Conservation (phyloP, 371 early-diverging fungal genomes). For the Rhizopus microsporus region DNA sequence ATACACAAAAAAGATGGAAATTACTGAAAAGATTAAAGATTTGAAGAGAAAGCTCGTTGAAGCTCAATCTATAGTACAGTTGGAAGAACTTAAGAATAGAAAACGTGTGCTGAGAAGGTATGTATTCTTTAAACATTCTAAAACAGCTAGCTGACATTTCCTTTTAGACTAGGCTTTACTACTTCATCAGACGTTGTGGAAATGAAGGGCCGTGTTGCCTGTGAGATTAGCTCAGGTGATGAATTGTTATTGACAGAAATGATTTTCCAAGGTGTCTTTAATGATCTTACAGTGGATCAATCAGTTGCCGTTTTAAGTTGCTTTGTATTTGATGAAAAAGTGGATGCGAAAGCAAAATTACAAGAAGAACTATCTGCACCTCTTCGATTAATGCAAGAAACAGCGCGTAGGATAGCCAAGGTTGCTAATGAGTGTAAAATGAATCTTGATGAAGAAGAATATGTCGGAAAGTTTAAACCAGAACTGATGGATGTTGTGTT, state of each 20-base stretch:
- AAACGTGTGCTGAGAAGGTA: constrained; percentile 85
- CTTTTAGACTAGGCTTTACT: constrained; percentile 78
- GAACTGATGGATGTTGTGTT: constrained; percentile 98
- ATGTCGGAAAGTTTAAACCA: constrained; percentile 80
- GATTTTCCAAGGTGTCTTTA: constrained; percentile 98
- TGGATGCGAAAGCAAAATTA: constrained; percentile 36
- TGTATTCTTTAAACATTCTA: not conserved
- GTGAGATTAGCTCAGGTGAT: constrained; percentile 98
- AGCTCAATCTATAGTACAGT: constrained; percentile 82
- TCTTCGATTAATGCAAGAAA: constrained; percentile 82
- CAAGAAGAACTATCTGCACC: constrained; percentile 83
- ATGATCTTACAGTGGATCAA: constrained; percentile 89
- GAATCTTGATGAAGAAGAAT: constrained; percentile 78
- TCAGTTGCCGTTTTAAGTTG: constrained; percentile 92
- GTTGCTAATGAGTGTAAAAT: constrained; percentile 91
- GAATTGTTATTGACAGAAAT: constrained; percentile 98
- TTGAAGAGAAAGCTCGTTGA: constrained; percentile 72
- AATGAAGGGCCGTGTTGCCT: constrained; percentile 98
- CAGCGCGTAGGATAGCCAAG: constrained; percentile 85
- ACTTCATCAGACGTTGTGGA: constrained; percentile 85
- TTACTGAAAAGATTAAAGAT: constrained; percentile 57
- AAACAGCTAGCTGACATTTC: not conserved
- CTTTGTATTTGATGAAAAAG: constrained; percentile 93
- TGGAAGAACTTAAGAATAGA: constrained; percentile 92
- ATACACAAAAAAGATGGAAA: constrained; percentile 69